phyloP scores from a whole-genome alignment of 495 filamentous ascomycete species.

The Corynascus novoguineensis region DNA sequence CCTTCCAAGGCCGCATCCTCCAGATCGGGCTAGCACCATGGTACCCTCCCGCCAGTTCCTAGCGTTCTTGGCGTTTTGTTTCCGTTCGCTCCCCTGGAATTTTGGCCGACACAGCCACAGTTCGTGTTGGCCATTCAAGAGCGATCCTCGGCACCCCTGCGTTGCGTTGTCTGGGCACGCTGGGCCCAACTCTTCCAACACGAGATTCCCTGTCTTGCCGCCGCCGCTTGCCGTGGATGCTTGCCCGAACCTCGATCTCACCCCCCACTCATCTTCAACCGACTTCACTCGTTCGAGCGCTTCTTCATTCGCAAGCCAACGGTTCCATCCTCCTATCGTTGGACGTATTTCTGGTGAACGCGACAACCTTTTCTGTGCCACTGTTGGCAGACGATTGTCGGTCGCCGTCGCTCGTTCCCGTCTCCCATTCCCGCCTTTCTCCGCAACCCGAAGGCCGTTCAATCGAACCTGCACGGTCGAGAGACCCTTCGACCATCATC shows the following conservation, averaged over 20 bases:
- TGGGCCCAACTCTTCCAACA: slow-evolving; percentile 11
- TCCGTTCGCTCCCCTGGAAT: slow-evolving; percentile 1
- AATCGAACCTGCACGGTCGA: background rate
- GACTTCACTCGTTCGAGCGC: slow-evolving; percentile 8
- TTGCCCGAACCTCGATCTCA: background rate
- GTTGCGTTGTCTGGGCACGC: background rate
- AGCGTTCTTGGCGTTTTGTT: slow-evolving; percentile 4
- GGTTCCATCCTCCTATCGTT: background rate
- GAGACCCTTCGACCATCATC: background rate
- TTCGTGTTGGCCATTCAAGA: slow-evolving; percentile 11
- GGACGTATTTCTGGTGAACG: background rate
- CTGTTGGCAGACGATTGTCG: background rate
- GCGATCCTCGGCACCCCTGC: background rate
- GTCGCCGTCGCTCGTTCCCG: slow-evolving; percentile 16
- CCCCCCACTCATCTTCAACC: background rate
- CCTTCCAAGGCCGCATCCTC: background rate
- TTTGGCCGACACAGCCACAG: slow-evolving; percentile 2
- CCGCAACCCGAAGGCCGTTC: slow-evolving; percentile 4
- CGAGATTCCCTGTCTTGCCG: slow-evolving; percentile 5
- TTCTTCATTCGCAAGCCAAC: background rate
- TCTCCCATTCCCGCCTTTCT: background rate
- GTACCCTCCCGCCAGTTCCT: background rate
- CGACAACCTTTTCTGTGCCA: background rate
- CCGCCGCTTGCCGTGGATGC: background rate
- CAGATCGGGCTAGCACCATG: background rate